Evolutionary conservation across 2,329 filamentous ascomycete species (phyloP).

Genomic region (Macrophomina pseudophaseolina): DNA sequence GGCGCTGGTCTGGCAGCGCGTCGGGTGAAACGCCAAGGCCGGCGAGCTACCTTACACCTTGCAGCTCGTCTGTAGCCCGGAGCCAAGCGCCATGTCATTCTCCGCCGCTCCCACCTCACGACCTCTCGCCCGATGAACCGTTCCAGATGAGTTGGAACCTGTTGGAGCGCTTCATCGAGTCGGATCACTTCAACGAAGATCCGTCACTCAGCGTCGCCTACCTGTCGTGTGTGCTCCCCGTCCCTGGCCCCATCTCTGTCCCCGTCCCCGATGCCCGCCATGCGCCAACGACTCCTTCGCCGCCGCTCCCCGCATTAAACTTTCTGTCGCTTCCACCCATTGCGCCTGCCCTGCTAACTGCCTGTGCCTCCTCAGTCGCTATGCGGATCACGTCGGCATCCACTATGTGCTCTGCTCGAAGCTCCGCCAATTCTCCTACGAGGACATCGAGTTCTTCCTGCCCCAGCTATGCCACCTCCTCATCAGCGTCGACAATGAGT

Average conservation of each 20-base stretch:
- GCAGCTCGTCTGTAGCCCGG: slow-evolving; percentile 5
- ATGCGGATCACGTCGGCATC: slow-evolving; percentile 87
- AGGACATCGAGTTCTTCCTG: slow-evolving; percentile 92
- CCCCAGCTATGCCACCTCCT: slow-evolving; percentile 83
- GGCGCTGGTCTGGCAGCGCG: too few species aligned
- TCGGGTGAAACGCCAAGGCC: slow-evolving; percentile 9
- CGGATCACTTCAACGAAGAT: slow-evolving; percentile 91
- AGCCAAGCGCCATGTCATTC: slow-evolving; percentile 17
- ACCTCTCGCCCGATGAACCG: slow-evolving; percentile 23
- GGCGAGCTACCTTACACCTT: slow-evolving; percentile 18
- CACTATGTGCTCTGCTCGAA: slow-evolving; percentile 89
- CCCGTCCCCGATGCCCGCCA: slow-evolving; percentile 27
- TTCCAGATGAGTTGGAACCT: slow-evolving; percentile 72
- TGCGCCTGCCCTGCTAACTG: slow-evolving; percentile 24
- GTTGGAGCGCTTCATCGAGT: slow-evolving; percentile 88
- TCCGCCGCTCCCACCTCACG: slow-evolving; percentile 9
- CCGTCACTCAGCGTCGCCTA: slow-evolving; percentile 88
- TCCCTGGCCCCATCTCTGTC: slow-evolving; percentile 26
- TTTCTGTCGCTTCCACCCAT: slow-evolving; percentile 16
- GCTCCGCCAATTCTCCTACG: slow-evolving; percentile 85
- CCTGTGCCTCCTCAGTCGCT: slow-evolving; percentile 63
- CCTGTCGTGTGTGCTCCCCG: slow-evolving; percentile 70
- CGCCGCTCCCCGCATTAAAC: slow-evolving; percentile 29
- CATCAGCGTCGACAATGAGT: slow-evolving; percentile 88
- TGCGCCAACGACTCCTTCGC: slow-evolving; percentile 10